Conservation (phyloP, 345 rosid species). For the Linum tenue region DNA sequence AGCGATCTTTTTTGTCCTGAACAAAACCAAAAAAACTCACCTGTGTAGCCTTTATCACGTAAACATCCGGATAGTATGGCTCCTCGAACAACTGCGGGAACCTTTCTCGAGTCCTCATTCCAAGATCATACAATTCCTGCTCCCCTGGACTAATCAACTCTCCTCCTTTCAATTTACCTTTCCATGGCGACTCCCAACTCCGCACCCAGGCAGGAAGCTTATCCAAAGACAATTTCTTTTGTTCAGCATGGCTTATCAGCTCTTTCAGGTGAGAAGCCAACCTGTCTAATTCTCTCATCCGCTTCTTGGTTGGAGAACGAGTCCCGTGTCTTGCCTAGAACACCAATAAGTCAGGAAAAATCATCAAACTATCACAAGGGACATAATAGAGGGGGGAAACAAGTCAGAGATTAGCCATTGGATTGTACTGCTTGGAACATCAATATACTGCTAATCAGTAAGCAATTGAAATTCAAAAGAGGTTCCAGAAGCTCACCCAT, state of each 20-base stretch:
- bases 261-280: conserved; percentile 53
- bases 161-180: conserved; percentile 75
- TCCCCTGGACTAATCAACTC: conserved; percentile 73
- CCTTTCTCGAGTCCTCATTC: conserved; percentile 58
- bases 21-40: conserved; percentile 27
- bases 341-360: background rate
- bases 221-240: conserved; percentile 27
- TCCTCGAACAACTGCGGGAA: conserved; percentile 64
- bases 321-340: conserved; percentile 90
- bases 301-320: conserved; percentile 86
- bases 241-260: conserved; percentile 52
- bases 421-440: too few species aligned
- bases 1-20: background rate
- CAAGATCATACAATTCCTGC: conserved; percentile 67
- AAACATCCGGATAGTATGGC: conserved; percentile 81
- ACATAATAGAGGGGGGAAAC: too few species aligned
- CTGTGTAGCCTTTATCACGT: conserved; percentile 72
- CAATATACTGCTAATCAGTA: background rate
- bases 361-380: too few species aligned
- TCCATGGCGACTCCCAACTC: conserved; percentile 79
- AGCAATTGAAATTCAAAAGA: background rate
- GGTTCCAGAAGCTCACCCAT: background rate
- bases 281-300: conserved; percentile 59
- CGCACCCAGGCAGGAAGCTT: conserved; percentile 63
- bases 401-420: too few species aligned